Conservation (phyloP, 208 protist species). For the Crithidia sp. region DNA sequence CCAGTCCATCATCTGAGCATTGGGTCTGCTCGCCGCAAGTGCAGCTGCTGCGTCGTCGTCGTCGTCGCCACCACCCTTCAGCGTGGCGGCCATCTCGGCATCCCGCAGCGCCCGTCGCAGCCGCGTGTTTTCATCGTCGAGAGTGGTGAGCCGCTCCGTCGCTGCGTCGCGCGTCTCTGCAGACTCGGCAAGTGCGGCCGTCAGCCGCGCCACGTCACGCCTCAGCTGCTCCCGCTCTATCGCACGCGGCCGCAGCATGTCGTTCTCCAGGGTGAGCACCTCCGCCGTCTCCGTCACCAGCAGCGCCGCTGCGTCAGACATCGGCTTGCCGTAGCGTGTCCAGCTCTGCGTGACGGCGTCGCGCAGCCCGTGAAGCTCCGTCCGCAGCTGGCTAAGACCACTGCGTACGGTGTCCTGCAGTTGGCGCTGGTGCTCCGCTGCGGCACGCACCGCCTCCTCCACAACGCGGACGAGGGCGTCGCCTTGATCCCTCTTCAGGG, state of each 20-base stretch:
- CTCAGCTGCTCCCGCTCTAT: conserved; percentile 44
- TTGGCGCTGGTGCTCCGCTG: conserved; percentile 29
- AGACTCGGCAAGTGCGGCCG: conserved; percentile 19
- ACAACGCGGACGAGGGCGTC: conserved; percentile 37
- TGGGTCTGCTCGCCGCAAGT: background rate
- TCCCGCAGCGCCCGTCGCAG: conserved; percentile 49
- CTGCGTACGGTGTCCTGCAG: conserved; percentile 77
- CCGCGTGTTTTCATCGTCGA: conserved; percentile 32
- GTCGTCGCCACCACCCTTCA: conserved; percentile 15
- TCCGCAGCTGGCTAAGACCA: conserved; percentile 58
- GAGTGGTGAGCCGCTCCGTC: conserved; percentile 14
- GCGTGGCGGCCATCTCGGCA: conserved; percentile 28
- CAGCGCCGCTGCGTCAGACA: conserved; percentile 26
- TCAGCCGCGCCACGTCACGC: conserved; percentile 36
- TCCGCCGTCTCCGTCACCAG: conserved; percentile 26
- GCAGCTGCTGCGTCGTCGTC: background rate
- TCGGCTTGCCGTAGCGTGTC: conserved; percentile 48
- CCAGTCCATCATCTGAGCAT: conserved; percentile 24
- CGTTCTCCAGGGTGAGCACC: conserved; percentile 39
- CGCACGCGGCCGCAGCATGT: conserved; percentile 47
- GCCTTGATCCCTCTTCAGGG: conserved; percentile 55
- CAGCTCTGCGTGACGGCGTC: conserved; percentile 71
- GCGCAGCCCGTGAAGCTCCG: conserved; percentile 54
- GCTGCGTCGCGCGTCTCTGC: conserved; percentile 19
- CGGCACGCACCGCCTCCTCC: conserved; percentile 18